phyloP scores from a whole-genome alignment of 2,329 filamentous ascomycete species.

The Claviceps sp. region DNA sequence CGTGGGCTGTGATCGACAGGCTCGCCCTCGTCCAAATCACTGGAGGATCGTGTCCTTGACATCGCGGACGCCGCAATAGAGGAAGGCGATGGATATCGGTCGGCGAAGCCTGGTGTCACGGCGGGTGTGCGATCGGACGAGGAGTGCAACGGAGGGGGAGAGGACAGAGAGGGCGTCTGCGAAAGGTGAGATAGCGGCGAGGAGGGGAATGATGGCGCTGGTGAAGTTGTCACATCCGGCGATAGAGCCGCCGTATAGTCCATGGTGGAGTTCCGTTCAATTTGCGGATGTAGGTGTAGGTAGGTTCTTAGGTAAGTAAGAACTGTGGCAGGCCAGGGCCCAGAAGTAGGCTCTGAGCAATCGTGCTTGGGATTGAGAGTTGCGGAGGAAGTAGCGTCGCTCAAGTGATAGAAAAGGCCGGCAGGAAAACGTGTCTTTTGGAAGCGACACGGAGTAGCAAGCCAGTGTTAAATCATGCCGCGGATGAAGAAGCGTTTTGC shows the following conservation, averaged over 20 bases:
- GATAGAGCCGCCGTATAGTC: constrained; percentile 7
- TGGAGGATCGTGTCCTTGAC: constrained; percentile 37
- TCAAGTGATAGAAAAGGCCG: neutral
- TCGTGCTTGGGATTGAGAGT: neutral
- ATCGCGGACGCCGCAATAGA: constrained; percentile 34
- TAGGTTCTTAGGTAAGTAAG: neutral
- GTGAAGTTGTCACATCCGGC: constrained; percentile 17
- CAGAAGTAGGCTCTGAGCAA: neutral
- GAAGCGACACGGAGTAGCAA: neutral
- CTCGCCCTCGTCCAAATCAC: constrained; percentile 25
- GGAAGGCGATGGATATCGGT: constrained; percentile 38
- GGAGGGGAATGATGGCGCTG: constrained; percentile 27
- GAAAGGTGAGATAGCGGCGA: constrained; percentile 43
- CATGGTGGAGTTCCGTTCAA: neutral
- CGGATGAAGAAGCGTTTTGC: neutral
- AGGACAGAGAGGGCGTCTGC: constrained; percentile 31
- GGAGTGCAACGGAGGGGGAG: constrained; percentile 22
- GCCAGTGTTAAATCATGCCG: neutral
- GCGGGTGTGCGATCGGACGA: constrained; percentile 30
- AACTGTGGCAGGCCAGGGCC: neutral
- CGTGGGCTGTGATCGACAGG: constrained; percentile 43
- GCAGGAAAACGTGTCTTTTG: neutral
- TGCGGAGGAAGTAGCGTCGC: neutral
- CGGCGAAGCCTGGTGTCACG: constrained; percentile 22
- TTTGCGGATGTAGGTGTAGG: neutral